Evolutionary conservation across 2,329 filamentous ascomycete genomes (phyloP).

Genomic region (Thelonectria rubi): DNA sequence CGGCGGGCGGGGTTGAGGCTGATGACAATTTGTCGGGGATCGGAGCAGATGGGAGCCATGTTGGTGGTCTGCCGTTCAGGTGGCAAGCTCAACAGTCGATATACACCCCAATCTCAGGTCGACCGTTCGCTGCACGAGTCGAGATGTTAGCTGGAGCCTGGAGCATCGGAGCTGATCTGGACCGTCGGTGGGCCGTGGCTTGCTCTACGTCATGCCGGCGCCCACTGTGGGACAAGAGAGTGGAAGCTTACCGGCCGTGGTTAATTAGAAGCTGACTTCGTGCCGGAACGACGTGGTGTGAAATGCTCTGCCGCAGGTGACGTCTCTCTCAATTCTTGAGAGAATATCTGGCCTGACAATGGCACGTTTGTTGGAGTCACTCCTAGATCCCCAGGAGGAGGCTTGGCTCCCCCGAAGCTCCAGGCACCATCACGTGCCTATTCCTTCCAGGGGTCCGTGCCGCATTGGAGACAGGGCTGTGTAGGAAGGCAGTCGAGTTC

Average conservation of each 20-base stretch:
- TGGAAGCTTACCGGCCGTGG: slow-evolving; percentile 9
- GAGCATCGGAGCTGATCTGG: slow-evolving; percentile 8
- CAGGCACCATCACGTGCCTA: slow-evolving; percentile 24
- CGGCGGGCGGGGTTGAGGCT: slow-evolving; percentile 62
- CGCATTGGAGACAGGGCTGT: not conserved
- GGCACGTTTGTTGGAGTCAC: not conserved
- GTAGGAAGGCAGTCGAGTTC: not conserved
- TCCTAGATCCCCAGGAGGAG: not conserved
- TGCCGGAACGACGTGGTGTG: not conserved
- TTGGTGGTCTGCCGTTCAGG: slow-evolving; percentile 14
- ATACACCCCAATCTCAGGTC: not conserved
- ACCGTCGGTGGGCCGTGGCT: slow-evolving; percentile 12
- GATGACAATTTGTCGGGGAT: slow-evolving; percentile 65
- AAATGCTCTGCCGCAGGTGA: not conserved
- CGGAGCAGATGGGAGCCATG: slow-evolving; percentile 64
- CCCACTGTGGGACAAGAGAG: slow-evolving; percentile 13
- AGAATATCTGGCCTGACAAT: not conserved
- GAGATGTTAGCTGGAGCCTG: slow-evolving; percentile 20
- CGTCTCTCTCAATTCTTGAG: not conserved
- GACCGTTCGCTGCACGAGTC: slow-evolving; percentile 8
- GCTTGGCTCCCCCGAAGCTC: slow-evolving; percentile 10
- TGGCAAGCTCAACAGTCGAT: no score
- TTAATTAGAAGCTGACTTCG: not conserved
- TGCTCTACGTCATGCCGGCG: slow-evolving; percentile 19
- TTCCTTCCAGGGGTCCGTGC: not conserved